Evolutionary conservation across 2,329 filamentous ascomycete genomes (phyloP), one percentile per base, ranked within the genome.

Genomic region (Cladophialophora psammophila): DNA sequence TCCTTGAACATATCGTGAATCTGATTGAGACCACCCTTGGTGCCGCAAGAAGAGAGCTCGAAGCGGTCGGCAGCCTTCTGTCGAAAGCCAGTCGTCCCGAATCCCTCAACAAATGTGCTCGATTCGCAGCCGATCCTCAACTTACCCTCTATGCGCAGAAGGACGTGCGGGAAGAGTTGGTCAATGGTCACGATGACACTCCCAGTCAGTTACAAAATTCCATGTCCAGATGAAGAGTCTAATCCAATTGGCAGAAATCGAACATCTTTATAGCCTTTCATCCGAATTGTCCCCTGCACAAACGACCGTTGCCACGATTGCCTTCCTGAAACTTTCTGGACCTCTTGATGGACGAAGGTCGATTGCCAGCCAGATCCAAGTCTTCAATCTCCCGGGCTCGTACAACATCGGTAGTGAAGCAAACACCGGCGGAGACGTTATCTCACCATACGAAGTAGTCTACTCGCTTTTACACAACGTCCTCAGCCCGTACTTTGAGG

Each of bases 401-500:
- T 84, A 87, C 68, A 56, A 45, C 6, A 57, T 69, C 31, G 54
- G 68, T 57, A 60, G 62, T 38, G 65, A 70, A 40, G 53, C 52
- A 35, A 34, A 67, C 34, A 85, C 88, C 72, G 88, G 92, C 73
- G 90, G 93, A 78, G 90, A 89, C 66, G 86, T 89, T 64, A 85
- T 89, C 32, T 96, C 94, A 54, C 93, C 94, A 3, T 97, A 93
- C 80, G 94, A 98, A 80, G 90, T 94, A 74, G 84, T 99, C 69
- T 93, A 97, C 81, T 93, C 94, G 66, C 87, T 97, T 74, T 88
- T 99, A 72, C 94, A 97, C 80, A 90, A 93, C 78, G 93, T 92
- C 72, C 84, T 99, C 76, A 93, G 92, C 74, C 95, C 96, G 45
- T 98, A 97, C 80, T 99, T 99, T 77, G 94, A 99, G 83, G 94